Conservation (phyloP, 768 basidiomycete species). For the Pulveroboletus sp. region DNA sequence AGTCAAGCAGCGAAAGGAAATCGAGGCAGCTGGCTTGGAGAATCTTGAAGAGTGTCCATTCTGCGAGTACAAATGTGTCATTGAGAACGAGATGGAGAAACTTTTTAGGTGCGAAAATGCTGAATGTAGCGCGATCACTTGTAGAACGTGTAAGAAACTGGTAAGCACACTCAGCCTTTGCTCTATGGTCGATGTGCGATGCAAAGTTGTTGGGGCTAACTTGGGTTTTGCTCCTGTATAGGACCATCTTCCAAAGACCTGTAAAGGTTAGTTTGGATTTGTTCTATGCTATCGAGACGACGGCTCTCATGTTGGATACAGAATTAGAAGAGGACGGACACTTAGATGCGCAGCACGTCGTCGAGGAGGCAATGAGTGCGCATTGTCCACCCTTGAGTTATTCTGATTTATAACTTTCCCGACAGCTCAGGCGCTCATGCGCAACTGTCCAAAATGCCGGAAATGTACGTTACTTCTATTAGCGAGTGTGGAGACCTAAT, state of each 20-base stretch:
- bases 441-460: constrained; percentile 81
- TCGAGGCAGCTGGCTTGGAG: constrained; percentile 72
- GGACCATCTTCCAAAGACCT: constrained; percentile 81
- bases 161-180: constrained; percentile 35
- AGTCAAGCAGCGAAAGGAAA: constrained; percentile 72
- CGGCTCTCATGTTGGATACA: constrained; percentile 22
- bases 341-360: constrained; percentile 66
- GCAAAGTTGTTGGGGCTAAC: not conserved
- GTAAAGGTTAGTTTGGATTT: constrained; percentile 48
- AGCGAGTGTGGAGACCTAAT: not conserved
- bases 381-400: constrained; percentile 14
- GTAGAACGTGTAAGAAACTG: constrained; percentile 70
- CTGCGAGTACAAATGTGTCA: constrained; percentile 83
- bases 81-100: constrained; percentile 63
- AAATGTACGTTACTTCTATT: constrained; percentile 49
- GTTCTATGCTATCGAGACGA: not conserved
- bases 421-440: constrained; percentile 73
- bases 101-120: constrained; percentile 52
- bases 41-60: constrained; percentile 87
- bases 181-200: not conserved
- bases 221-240: constrained; percentile 20
- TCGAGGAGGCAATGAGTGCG: constrained; percentile 93
- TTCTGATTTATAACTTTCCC: constrained; percentile 1
- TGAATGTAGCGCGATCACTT: constrained; percentile 73
- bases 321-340: constrained; percentile 74